phyloP scores from a whole-genome alignment of 75 land plant species.

The Pseudotsuga menziesii region DNA sequence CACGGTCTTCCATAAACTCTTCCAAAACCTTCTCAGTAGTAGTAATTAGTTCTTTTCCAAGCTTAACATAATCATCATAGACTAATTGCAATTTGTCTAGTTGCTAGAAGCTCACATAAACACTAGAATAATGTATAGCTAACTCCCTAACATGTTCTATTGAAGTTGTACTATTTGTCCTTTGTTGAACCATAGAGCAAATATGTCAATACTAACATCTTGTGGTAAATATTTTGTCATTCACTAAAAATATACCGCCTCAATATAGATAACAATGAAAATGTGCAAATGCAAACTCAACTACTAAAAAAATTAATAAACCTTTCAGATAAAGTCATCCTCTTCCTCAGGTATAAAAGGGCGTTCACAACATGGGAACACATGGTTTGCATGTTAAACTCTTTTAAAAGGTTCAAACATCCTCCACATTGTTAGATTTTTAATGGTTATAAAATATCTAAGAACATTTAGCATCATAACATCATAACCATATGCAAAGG shows the following conservation, averaged over 20 bases:
- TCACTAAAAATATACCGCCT: not conserved
- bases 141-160: constrained; percentile 73
- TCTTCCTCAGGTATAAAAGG: constrained; percentile 88
- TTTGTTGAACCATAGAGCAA: constrained; percentile 59
- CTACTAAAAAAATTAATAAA: constrained; percentile 7
- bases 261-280: not conserved
- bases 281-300: not conserved
- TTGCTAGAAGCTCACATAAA: constrained; percentile 73
- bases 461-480: too few relatives aligned
- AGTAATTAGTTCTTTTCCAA: constrained; percentile 70
- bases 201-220: not conserved
- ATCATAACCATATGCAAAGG: too few relatives aligned
- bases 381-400: constrained; percentile 86
- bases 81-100: constrained; percentile 83
- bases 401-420: constrained; percentile 94
- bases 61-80: constrained; percentile 90
- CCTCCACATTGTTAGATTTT: too few relatives aligned
- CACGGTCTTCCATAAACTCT: constrained; percentile 55
- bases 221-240: not conserved
- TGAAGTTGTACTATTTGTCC: constrained; percentile 66
- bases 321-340: constrained; percentile 94
- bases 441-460: too few relatives aligned
- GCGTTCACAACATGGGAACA: constrained; percentile 97
- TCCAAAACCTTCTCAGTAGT: constrained; percentile 48
- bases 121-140: constrained; percentile 49